These are phyloP conservation scores for Pleurotus sapidus DNA, from an alignment of 768 basidiomycete species.

Conservation along the genomic window DNA sequence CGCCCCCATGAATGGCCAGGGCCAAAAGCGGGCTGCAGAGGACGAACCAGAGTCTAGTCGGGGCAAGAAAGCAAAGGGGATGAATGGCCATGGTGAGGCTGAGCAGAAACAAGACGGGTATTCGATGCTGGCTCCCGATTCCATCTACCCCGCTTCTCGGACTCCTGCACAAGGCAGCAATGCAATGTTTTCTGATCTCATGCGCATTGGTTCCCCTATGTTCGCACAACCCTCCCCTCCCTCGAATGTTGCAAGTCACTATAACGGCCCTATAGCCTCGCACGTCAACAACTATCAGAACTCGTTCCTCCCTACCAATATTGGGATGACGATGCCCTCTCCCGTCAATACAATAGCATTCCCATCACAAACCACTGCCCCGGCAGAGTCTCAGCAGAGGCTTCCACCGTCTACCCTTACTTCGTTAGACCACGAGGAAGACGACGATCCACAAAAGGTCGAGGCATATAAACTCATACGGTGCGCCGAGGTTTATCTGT, in stretches of 20 bases:
- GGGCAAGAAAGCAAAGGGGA: slow-evolving; percentile 49
- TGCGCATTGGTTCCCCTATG: slow-evolving; percentile 61
- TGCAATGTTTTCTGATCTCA: slow-evolving; percentile 58
- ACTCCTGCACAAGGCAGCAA: slow-evolving; percentile 27
- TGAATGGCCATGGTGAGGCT: slow-evolving; percentile 36
- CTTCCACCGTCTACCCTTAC: slow-evolving; percentile 22
- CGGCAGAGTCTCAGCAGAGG: slow-evolving; percentile 29
- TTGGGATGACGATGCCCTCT: slow-evolving; percentile 57
- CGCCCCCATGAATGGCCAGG: slow-evolving; percentile 13
- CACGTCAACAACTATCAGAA: slow-evolving; percentile 38
- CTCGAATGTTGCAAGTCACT: slow-evolving; percentile 33
- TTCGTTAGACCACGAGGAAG: slow-evolving; percentile 50
- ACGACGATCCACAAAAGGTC: slow-evolving; percentile 68
- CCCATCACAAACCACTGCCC: slow-evolving; percentile 24
- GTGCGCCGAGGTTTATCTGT: slow-evolving; percentile 32
- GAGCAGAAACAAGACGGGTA: slow-evolving; percentile 43
- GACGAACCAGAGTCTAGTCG: slow-evolving; percentile 35
- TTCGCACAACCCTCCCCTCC: slow-evolving; percentile 49
- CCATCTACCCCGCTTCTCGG: slow-evolving; percentile 19
- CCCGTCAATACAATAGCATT: slow-evolving; percentile 50
- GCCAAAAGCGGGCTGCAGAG: slow-evolving; percentile 56
- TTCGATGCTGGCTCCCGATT: slow-evolving; percentile 55
- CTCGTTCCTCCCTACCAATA: slow-evolving; percentile 48
- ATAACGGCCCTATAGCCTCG: slow-evolving; percentile 32
- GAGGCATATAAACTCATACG: slow-evolving; percentile 84